Evolutionary conservation across 1,284 basidiomycete genomes (phyloP), one percentile per base, ranked within the genome.

Genomic region (Apiotrichum porosum): DNA sequence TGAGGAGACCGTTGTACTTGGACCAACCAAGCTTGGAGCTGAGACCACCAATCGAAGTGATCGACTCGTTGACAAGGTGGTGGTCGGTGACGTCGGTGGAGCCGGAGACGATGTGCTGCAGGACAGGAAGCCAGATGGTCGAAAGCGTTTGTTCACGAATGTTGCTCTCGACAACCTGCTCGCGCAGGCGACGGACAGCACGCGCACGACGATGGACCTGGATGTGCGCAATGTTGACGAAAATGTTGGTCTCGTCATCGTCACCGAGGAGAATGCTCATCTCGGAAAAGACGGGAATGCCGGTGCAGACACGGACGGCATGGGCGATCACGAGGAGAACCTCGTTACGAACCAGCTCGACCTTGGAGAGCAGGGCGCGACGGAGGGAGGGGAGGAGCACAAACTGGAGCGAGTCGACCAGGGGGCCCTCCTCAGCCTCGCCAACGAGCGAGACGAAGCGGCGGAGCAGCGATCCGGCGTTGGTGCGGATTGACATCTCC

Each of bases 201-300:
- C 95, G 79, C 2, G 85, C 84, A 18, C 94, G 83, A 49, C 94
- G 84, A 70, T 98, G 94, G 5, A 87, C 76, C 73, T 98, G 95
- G 44, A 98, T 83, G 69, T 99, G 95, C 56, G 88, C 82, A 43
- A 98, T 83, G 71, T 99, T 98, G 77, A 85, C 85, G 79, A 99
- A 97, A 75, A 98, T 94, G 68, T 86, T 93, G 23, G 90, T 92
- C 69, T 98, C 95, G 39, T 89, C 86, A 63, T 98, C 94, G 15
- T 80, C 83, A 4, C 87, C 88, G n/a, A 97, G 79, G 10, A 98
- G 76, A 10, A 83, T 79, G 8, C 75, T 80, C 82, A 97, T 84
- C 64, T 97, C 91, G 39, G 80, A 80, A 34, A 97, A 74, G 2
- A 79, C 71, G 0, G 73, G 67, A 18, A 90, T 75, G n/a, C 76